Conservation (phyloP, 352 stramenopile species). For the Globisporangium lucens region DNA sequence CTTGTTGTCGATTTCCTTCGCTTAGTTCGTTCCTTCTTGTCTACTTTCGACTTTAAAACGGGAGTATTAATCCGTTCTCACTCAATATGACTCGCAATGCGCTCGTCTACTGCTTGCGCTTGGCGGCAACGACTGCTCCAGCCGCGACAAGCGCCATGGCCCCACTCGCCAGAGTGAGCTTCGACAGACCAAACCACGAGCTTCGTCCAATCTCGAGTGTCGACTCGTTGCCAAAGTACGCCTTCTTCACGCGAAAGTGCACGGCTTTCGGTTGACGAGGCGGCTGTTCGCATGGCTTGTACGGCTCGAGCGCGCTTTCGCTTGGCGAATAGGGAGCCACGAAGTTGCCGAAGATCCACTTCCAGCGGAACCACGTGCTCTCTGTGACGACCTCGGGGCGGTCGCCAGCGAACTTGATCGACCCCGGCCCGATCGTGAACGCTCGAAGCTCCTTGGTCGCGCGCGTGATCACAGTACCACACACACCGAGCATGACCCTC, state of each 20-base stretch:
- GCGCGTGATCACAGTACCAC: background rate
- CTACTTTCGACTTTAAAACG: background rate
- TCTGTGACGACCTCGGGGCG: conserved; percentile 1
- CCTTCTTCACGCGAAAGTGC: conserved; percentile 2
- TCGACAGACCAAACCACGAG: background rate
- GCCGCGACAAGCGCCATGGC: background rate
- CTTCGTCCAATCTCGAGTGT: background rate
- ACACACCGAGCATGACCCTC: background rate
- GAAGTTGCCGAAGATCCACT: background rate
- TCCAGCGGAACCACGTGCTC: background rate
- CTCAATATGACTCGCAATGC: background rate
- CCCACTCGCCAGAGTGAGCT: background rate
- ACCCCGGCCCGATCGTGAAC: background rate
- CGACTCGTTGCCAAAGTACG: conserved; percentile 4
- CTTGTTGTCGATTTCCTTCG: no score
- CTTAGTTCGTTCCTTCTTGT: background rate
- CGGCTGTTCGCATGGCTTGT: background rate
- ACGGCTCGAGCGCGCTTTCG: background rate
- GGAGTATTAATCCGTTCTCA: background rate
- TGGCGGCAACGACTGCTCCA: background rate
- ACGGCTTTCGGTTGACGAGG: background rate
- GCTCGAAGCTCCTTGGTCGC: conserved; percentile 4
- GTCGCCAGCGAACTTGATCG: background rate
- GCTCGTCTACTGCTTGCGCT: background rate
- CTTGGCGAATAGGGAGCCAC: background rate